These are phyloP conservation scores for Cymbopogon citratus DNA, from an alignment of 176 grass and related monocot species.

Conservation along the genomic window DNA sequence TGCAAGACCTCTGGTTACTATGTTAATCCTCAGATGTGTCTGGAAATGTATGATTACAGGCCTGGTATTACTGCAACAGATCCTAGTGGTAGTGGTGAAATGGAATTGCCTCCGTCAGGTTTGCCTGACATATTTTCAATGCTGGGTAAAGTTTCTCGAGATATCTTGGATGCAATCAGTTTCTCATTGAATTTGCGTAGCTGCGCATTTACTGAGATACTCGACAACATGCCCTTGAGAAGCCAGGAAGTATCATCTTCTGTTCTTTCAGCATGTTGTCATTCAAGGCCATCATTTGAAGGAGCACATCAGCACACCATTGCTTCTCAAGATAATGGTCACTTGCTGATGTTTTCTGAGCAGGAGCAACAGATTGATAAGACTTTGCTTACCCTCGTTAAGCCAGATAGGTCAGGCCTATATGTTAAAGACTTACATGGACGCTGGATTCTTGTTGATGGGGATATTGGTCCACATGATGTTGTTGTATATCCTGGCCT, in stretches of 20 bases:
- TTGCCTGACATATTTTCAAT: conserved; percentile 76
- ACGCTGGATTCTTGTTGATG: conserved; percentile 69
- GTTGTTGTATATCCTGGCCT: conserved; percentile 71
- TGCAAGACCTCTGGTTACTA: conserved; percentile 82
- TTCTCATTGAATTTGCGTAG: conserved; percentile 71
- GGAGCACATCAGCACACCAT: conserved; percentile 39
- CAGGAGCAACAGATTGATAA: conserved; percentile 73
- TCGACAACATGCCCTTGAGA: conserved; percentile 80
- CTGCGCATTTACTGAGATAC: conserved; percentile 62
- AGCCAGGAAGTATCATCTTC: conserved; percentile 78
- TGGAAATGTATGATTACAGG: conserved; percentile 78
- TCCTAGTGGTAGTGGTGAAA: conserved; percentile 8
- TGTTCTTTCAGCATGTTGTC: conserved; percentile 77
- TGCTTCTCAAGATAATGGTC: conserved; percentile 40
- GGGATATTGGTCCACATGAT: conserved; percentile 65
- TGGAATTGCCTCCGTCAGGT: conserved; percentile 56
- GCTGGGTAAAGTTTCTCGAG: conserved; percentile 62
- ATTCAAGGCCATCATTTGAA: conserved; percentile 68
- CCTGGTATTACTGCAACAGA: conserved; percentile 58
- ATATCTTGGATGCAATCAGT: conserved; percentile 65
- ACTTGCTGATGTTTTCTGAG: conserved; percentile 50
- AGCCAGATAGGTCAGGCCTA: conserved; percentile 65
- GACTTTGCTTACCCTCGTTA: conserved; percentile 73
- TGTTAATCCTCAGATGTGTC: conserved; percentile 61
- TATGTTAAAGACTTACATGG: conserved; percentile 81